phyloP scores from a whole-genome alignment of 106 monocot genomes.

The Dendrobium huoshanense region DNA sequence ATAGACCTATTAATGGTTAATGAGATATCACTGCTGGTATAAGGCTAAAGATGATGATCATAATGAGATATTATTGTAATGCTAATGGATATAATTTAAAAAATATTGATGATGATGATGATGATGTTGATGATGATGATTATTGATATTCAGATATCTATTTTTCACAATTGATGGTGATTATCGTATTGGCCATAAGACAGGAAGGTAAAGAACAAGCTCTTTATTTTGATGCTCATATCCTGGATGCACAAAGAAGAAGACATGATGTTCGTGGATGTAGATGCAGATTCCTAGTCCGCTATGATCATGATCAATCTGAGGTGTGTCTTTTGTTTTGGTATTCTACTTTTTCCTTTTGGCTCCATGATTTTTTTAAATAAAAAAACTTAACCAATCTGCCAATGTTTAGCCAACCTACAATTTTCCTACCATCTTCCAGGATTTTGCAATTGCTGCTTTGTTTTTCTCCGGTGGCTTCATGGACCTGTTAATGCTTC shows the following conservation, averaged over 20 bases:
- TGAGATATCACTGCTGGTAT: background rate
- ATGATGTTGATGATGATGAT: background rate
- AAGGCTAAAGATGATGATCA: background rate
- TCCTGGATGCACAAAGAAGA: constrained; percentile 83
- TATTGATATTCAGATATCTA: background rate
- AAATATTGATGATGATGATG: background rate
- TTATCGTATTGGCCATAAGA: background rate
- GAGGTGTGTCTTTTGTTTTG: constrained; percentile 40
- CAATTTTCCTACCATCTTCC: background rate
- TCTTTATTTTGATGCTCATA: constrained; percentile 95
- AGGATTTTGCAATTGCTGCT: too few relatives aligned
- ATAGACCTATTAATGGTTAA: background rate
- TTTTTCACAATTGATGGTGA: background rate
- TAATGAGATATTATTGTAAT: constrained; percentile 1
- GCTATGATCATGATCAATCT: constrained; percentile 90
- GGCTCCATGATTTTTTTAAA: background rate
- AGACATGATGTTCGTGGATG: constrained; percentile 93
- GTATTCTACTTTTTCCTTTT: background rate
- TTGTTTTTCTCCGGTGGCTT: background rate
- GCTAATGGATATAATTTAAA: background rate
- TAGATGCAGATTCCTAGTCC: constrained; percentile 89
- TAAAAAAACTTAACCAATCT: background rate
- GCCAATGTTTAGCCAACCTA: background rate
- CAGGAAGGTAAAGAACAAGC: constrained; percentile 99
- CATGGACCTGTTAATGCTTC: background rate